Evolutionary conservation across 2,329 filamentous ascomycete genomes (phyloP).

Genomic region (Paracamarosporium sp.): DNA sequence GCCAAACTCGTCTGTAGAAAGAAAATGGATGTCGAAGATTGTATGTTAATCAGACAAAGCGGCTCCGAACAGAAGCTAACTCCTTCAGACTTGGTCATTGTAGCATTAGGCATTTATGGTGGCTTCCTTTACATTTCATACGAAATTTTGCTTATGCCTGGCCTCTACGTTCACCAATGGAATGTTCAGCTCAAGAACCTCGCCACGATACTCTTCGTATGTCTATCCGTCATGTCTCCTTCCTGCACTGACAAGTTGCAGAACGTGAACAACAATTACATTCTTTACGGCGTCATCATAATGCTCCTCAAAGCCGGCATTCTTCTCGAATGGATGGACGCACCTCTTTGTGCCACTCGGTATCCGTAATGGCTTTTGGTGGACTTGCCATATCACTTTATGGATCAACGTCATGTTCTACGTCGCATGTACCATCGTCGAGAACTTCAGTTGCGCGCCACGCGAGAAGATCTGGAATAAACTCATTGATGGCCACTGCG

Average conservation of each 20-base stretch:
- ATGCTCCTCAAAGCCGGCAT: conserved; percentile 28
- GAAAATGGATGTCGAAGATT: conserved; percentile 14
- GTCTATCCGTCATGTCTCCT: background rate
- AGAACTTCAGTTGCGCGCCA: conserved; percentile 46
- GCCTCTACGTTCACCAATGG: conserved; percentile 18
- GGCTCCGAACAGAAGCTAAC: background rate
- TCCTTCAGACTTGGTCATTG: background rate
- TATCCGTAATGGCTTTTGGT: conserved; percentile 42
- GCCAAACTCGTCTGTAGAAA: conserved; percentile 3
- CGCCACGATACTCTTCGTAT: conserved; percentile 8
- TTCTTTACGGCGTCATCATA: conserved; percentile 13
- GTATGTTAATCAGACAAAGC: conserved; percentile 2
- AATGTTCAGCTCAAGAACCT: conserved; percentile 15
- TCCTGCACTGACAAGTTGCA: background rate
- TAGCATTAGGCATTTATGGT: conserved; percentile 1
- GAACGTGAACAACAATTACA: conserved; percentile 12
- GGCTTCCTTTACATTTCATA: conserved; percentile 14
- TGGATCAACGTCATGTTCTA: conserved; percentile 39
- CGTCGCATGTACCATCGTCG: conserved; percentile 34
- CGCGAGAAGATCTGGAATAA: conserved; percentile 45
- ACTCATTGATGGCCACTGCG: conserved; percentile 40
- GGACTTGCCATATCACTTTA: conserved; percentile 39
- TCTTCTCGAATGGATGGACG: conserved; percentile 56
- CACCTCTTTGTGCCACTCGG: conserved; percentile 42
- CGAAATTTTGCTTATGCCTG: conserved; percentile 3